A percentile compares a stretch with the other conserved stretches of the same genome.
phyloP scores from a whole-genome alignment of 192 early-diverging fungal species.

The Irineochytrium annulatum region DNA sequence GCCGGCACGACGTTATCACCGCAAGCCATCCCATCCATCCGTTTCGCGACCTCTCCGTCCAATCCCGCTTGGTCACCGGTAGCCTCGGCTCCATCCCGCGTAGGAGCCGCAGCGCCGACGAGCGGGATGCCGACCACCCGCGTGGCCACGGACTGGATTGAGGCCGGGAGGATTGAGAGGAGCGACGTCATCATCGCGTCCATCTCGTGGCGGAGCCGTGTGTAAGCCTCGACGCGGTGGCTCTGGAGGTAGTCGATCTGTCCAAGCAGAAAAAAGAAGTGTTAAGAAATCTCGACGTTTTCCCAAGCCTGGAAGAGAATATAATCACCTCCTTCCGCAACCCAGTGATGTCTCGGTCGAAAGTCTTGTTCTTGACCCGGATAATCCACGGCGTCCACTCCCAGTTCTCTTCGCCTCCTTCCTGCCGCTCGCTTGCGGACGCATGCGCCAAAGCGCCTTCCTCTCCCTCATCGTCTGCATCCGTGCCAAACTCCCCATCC shows the following conservation, averaged over 20 bases:
- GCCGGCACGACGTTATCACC: too few species aligned
- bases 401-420: too few species aligned
- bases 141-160: not conserved
- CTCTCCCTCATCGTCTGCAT: too few species aligned
- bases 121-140: constrained; percentile 6
- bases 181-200: constrained; percentile 4
- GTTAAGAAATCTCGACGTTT: not conserved
- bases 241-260: constrained; percentile 24
- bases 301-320: not conserved
- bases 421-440: too few species aligned
- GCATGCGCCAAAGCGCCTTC: too few species aligned
- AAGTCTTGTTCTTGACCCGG: constrained; percentile 21
- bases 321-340: constrained; percentile 27
- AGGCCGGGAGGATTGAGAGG: not conserved
- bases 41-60: too few species aligned
- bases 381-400: constrained; percentile 41
- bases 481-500: too few species aligned
- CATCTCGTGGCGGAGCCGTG: constrained; percentile 18
- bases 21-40: too few species aligned
- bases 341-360: constrained; percentile 36
- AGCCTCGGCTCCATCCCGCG: too few species aligned
- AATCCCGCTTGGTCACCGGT: too few species aligned
- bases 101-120: too few species aligned
- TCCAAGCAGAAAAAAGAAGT: too few species aligned
- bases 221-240: constrained; percentile 24